Evolutionary conservation across 305 asterid genomes (phyloP), one percentile per base, ranked within the genome.

Genomic region (Rubia occidens): DNA sequence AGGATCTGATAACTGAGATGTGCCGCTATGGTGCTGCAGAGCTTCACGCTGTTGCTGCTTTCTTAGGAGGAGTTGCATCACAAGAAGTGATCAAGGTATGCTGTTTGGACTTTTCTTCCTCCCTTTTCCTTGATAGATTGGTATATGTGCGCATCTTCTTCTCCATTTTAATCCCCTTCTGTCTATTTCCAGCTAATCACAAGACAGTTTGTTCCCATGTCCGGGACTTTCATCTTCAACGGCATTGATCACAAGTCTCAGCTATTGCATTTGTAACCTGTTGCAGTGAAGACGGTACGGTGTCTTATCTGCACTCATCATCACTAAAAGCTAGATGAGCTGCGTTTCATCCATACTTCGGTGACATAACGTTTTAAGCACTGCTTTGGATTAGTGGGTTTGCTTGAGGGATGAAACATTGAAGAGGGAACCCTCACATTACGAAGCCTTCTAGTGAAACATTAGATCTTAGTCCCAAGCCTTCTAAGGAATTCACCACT

Each of bases 51-150:
- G 97, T 94, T 76, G 95, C 96, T 39, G 95, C 99, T 80, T 79
- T 86, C 51, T 78, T 94, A 13, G 99, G 99, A 20, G 99, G 97
- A 72, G 80, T 94, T 66, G 91, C 99, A 66, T 89, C 99, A 68
- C 99, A 94, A 79, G 99, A 94, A 78, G 96, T 82, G 71, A 94
- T 94, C 80, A 94, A 94, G 95, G 99, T 90, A 64, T n/a, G 90
- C 49, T 8, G 40, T 15, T 37, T 18, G 17, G n/a, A 71, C 26
- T 64, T 61, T 21, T 69, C 68, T 64, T 53, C 1, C 10, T 44
- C 10, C 11, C 13, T 11, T 5, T 7, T 4, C 10, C 62, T 64
- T 53, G 29, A 1, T 21, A 24, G 43, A 13, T 5, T 1, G 2
- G 56, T 14, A 0, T 2, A 45, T 45, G 15, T 45, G 14, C 11